Conservation (phyloP, 2,329 filamentous ascomycete species). For the Claviceps sp. region DNA sequence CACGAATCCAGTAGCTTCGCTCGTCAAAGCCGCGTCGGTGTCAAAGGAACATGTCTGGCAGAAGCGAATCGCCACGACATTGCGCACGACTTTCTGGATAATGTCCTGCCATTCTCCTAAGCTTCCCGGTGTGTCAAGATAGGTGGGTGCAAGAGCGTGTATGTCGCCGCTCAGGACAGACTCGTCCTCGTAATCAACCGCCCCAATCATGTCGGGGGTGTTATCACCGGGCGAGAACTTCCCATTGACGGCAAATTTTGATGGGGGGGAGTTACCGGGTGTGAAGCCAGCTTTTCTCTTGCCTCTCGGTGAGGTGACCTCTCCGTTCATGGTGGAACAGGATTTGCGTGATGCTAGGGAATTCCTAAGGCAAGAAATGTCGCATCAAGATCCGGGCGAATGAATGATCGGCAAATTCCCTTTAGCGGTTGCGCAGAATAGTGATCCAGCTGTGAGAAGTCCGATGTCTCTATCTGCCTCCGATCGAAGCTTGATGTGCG, state of each 20-base stretch:
- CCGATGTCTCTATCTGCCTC: not conserved
- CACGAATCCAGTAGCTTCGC: conserved; percentile 94
- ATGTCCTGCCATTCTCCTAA: conserved; percentile 79
- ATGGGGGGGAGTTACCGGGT: conserved; percentile 21
- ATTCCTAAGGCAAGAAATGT: conserved; percentile 1
- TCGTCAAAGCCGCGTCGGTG: conserved; percentile 86
- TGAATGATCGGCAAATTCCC: not conserved
- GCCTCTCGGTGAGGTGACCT: conserved; percentile 25
- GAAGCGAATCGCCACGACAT: conserved; percentile 97
- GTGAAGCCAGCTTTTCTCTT: conserved; percentile 40
- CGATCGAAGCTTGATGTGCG: not conserved
- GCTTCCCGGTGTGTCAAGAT: conserved; percentile 25
- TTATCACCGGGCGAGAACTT: conserved; percentile 36
- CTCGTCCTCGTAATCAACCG: conserved; percentile 25
- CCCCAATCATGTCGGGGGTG: conserved; percentile 28
- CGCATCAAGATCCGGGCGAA: conserved; percentile 6
- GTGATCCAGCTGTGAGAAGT: not conserved
- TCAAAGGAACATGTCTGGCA: conserved; percentile 97
- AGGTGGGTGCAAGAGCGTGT: conserved; percentile 20
- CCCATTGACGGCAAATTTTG: conserved; percentile 29
- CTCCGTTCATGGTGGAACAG: conserved; percentile 28
- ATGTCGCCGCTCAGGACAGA: conserved; percentile 29
- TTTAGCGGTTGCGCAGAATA: not conserved
- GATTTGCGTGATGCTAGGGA: not conserved
- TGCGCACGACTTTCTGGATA: conserved; percentile 85